phyloP scores from a whole-genome alignment of 345 rosid genomes.

The Fremontodendron californicum region DNA sequence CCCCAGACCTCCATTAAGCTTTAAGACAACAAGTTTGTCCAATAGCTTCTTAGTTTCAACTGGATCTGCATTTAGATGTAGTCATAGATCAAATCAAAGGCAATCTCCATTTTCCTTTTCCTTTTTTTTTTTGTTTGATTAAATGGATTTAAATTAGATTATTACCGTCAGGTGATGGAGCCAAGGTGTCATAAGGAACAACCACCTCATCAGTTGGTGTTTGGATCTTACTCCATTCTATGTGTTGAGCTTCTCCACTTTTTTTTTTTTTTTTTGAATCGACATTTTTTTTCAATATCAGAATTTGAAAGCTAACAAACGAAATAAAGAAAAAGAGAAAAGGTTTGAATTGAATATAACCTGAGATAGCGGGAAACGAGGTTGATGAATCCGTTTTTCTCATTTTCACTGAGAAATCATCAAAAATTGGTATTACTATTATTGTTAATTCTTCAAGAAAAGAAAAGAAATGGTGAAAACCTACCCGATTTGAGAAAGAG shows the following conservation, averaged over 20 bases:
- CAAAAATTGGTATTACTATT: too few species aligned
- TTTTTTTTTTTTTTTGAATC: too few species aligned
- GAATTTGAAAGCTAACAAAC: background rate
- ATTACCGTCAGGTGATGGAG: conserved; percentile 31
- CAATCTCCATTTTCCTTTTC: too few species aligned
- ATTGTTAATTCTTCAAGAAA: too few species aligned
- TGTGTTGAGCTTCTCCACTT: conserved; percentile 45
- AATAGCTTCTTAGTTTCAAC: conserved; percentile 69
- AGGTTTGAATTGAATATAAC: too few species aligned
- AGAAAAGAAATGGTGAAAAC: conserved; percentile 14
- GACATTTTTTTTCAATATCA: background rate
- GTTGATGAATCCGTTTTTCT: conserved; percentile 78
- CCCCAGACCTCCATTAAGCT: conserved; percentile 98
- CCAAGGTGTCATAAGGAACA: conserved; percentile 41
- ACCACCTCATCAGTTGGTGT: conserved; percentile 48
- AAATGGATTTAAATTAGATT: background rate
- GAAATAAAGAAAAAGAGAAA: background rate
- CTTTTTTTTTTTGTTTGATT: too few species aligned
- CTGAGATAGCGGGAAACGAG: conserved; percentile 84
- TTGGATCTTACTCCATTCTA: conserved; percentile 48
- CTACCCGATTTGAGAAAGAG: conserved; percentile 69
- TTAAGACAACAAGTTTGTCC: conserved; percentile 90
- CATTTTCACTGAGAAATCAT: conserved; percentile 57
- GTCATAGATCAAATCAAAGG: too few species aligned
- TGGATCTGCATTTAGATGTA: conserved; percentile 45